phyloP scores from a whole-genome alignment of 2,329 filamentous ascomycete genomes.

The Chrysoporthe austroafricana region DNA sequence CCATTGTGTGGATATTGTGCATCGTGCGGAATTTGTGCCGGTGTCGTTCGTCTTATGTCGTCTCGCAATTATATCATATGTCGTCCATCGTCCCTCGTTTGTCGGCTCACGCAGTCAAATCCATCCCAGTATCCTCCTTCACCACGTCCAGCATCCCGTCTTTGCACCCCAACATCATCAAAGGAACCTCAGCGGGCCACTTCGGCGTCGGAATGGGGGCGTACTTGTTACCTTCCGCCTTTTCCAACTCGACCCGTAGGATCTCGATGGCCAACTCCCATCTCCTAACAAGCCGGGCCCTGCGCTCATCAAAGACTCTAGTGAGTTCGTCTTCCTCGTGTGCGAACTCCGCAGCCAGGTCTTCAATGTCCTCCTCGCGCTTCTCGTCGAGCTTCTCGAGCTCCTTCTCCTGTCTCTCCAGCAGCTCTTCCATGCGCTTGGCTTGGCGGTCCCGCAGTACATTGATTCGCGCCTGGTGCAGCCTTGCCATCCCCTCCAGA shows the following conservation, averaged over 20 bases:
- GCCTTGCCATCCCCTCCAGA: slow-evolving; percentile 61
- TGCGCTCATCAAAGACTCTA: slow-evolving; percentile 50
- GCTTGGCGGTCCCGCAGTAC: slow-evolving; percentile 67
- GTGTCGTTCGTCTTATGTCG: not conserved
- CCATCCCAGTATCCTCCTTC: slow-evolving; percentile 13
- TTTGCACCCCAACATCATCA: slow-evolving; percentile 13
- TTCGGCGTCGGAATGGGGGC: slow-evolving; percentile 43
- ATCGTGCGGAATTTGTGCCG: not conserved
- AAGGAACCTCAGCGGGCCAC: slow-evolving; percentile 44
- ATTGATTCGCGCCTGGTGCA: slow-evolving; percentile 65
- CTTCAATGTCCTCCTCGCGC: slow-evolving; percentile 52
- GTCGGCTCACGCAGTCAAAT: slow-evolving; percentile 6
- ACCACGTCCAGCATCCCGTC: slow-evolving; percentile 21
- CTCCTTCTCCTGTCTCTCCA: slow-evolving; percentile 58
- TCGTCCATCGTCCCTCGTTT: not conserved
- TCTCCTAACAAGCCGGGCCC: slow-evolving; percentile 48
- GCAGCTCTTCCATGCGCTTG: slow-evolving; percentile 63
- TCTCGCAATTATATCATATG: not conserved
- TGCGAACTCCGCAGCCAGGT: slow-evolving; percentile 50
- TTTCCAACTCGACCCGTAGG: slow-evolving; percentile 56
- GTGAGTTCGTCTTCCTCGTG: slow-evolving; percentile 55
- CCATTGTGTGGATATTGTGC: not conserved
- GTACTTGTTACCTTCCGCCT: slow-evolving; percentile 47
- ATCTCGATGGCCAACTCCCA: slow-evolving; percentile 60
- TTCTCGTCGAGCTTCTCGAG: slow-evolving; percentile 49